These are phyloP conservation scores for Magnusiomyces tetraspermus DNA, from an alignment of 1,139 yeast species.

Conservation along the genomic window DNA sequence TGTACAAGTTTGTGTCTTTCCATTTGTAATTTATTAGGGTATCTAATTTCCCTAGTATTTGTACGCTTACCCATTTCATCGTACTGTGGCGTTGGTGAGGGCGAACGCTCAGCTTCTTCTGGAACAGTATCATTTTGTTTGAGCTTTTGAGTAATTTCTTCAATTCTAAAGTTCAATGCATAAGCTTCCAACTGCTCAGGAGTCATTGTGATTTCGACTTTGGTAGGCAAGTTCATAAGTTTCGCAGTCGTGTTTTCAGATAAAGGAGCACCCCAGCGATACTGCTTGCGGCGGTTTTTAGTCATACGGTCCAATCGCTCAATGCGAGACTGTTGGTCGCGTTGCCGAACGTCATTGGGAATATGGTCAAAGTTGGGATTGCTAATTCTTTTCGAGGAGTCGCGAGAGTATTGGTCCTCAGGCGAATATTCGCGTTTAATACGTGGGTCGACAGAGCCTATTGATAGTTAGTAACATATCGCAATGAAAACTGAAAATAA, in stretches of 20 bases:
- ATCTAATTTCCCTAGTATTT: conserved; percentile 71
- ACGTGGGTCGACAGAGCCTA: not conserved
- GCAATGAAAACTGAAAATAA: not conserved
- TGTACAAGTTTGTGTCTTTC: conserved; percentile 76
- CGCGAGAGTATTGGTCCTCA: not conserved
- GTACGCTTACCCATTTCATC: conserved; percentile 73
- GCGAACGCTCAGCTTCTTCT: conserved; percentile 41
- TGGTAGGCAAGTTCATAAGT: conserved; percentile 33
- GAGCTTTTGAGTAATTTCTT: conserved; percentile 63
- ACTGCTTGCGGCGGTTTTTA: conserved; percentile 15
- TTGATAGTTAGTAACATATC: not conserved
- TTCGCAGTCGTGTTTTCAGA: conserved; percentile 28
- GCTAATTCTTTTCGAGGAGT: not conserved
- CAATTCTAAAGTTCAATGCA: conserved; percentile 63
- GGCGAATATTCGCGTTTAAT: not conserved
- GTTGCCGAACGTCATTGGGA: not conserved
- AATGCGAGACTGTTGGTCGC: not conserved
- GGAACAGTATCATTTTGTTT: conserved; percentile 40
- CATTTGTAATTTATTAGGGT: conserved; percentile 52
- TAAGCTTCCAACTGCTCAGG: conserved; percentile 81
- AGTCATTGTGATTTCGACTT: conserved; percentile 49
- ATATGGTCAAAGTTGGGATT: not conserved
- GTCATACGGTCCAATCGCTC: conserved; percentile 9
- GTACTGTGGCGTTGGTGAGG: conserved; percentile 90
- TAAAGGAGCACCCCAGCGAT: conserved; percentile 30